phyloP scores from a whole-genome alignment of 2,329 filamentous ascomycete species.

The Epichloe bromicola region DNA sequence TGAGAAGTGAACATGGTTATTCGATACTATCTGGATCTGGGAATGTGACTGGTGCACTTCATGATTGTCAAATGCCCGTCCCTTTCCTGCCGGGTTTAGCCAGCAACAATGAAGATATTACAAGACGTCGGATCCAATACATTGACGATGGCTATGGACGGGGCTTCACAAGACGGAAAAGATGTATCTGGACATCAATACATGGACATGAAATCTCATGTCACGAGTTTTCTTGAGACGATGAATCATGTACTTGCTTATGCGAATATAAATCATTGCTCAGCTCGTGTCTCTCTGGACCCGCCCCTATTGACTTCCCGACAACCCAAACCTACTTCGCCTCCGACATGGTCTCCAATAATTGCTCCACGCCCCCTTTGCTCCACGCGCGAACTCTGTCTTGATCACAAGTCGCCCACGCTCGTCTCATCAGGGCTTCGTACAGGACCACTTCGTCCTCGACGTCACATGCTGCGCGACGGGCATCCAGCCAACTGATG shows the following conservation, averaged over 20 bases:
- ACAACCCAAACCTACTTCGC: background rate
- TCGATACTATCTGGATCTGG: background rate
- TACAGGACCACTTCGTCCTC: conserved; percentile 35
- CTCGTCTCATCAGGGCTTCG: conserved; percentile 39
- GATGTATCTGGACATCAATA: too few relatives aligned
- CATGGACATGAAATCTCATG: too few relatives aligned
- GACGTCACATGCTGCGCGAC: conserved; percentile 31
- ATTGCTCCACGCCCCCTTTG: conserved; percentile 28
- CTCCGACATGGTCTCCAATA: conserved; percentile 6
- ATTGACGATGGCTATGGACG: too few relatives aligned
- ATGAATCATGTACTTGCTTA: too few relatives aligned
- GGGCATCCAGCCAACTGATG: conserved; percentile 60
- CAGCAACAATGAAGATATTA: too few relatives aligned
- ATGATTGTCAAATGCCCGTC: background rate
- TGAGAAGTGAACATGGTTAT: background rate
- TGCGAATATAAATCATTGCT: too few relatives aligned
- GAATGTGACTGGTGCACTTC: too few relatives aligned
- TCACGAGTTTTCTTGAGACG: too few relatives aligned
- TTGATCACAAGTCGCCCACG: conserved; percentile 54
- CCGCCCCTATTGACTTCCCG: background rate
- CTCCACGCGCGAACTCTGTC: conserved; percentile 57
- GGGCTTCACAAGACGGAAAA: too few relatives aligned
- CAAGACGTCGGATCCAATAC: too few relatives aligned
- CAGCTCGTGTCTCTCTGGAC: too few relatives aligned
- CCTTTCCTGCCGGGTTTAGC: background rate